These are phyloP conservation scores for Corniculantispora saksenae DNA, from an alignment of 2,329 filamentous ascomycete species.

Conservation along the genomic window DNA sequence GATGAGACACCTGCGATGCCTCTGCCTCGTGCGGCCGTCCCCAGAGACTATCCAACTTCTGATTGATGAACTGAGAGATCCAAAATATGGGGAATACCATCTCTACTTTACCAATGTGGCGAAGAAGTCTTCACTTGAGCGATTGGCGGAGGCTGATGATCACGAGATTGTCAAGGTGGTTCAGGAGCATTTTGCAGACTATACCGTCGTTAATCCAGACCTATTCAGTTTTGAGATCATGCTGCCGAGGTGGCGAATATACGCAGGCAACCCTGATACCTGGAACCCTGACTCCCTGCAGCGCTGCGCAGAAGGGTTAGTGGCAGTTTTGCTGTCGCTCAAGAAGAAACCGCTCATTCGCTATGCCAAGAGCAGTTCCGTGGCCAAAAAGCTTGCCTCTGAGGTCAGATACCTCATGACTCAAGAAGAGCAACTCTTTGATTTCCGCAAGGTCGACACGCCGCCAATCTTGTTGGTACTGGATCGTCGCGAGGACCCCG, in stretches of 20 bases:
- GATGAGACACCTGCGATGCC: constrained; percentile 93
- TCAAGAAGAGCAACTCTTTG: constrained; percentile 94
- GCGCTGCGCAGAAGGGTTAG: constrained; percentile 80
- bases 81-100: constrained; percentile 96
- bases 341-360: constrained; percentile 97
- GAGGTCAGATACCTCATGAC: constrained; percentile 92
- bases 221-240: constrained; percentile 78
- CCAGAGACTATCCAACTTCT: constrained; percentile 89
- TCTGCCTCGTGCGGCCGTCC: constrained; percentile 91
- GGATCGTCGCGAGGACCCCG: constrained; percentile 89
- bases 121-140: constrained; percentile 92
- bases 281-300: constrained; percentile 92
- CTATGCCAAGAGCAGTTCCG: constrained; percentile 85
- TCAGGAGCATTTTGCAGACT: constrained; percentile 96
- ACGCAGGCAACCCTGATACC: constrained; percentile 77
- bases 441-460: constrained; percentile 93
- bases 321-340: constrained; percentile 80
- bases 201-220: constrained; percentile 91
- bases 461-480: constrained; percentile 88
- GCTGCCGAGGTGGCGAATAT: constrained; percentile 74
- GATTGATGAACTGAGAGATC: constrained; percentile 92
- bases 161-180: constrained; percentile 94
- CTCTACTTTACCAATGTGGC: constrained; percentile 97
- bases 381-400: constrained; percentile 90
- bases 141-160: constrained; percentile 92